Conservation (phyloP, 208 protist genomes). For the Trypanosoma platydactyli region DNA sequence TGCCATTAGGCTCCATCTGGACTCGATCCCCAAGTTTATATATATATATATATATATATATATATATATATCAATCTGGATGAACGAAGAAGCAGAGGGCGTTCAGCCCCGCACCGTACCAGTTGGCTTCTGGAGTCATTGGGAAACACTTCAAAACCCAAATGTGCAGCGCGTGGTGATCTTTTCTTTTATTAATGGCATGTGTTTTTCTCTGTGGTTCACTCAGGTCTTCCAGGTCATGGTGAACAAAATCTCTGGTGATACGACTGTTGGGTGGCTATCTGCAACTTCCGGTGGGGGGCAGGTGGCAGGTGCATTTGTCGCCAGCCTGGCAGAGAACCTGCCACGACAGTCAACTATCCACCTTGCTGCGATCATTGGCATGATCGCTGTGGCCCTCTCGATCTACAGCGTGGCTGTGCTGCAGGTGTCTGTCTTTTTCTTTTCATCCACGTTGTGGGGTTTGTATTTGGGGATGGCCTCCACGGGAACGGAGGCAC, state of each 20-base stretch:
- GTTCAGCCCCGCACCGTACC: background rate
- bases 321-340: slow-evolving; percentile 26
- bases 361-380: slow-evolving; percentile 30
- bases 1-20: too few relatives aligned
- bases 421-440: slow-evolving; percentile 18
- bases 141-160: slow-evolving; percentile 21
- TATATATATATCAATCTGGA: too few relatives aligned
- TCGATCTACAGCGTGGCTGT: slow-evolving; percentile 8
- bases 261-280: slow-evolving; percentile 34
- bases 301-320: slow-evolving; percentile 40
- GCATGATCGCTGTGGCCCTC: slow-evolving; percentile 20
- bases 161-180: slow-evolving; percentile 43
- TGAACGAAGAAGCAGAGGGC: background rate
- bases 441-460: slow-evolving; percentile 40
- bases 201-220: slow-evolving; percentile 49
- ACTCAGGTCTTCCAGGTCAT: slow-evolving; percentile 46
- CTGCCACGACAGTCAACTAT: slow-evolving; percentile 27
- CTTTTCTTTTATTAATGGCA: slow-evolving; percentile 54
- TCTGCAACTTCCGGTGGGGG: slow-evolving; percentile 35
- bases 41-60: slow-evolving; percentile 16
- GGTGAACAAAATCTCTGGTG: slow-evolving; percentile 31
- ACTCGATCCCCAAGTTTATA: background rate
- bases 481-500: slow-evolving; percentile 49
- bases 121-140: background rate
- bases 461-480: slow-evolving; percentile 44